Evolutionary conservation across 2,329 filamentous ascomycete species (phyloP), one percentile per base, ranked within the genome.

Genomic region (Septoria petroselini): DNA sequence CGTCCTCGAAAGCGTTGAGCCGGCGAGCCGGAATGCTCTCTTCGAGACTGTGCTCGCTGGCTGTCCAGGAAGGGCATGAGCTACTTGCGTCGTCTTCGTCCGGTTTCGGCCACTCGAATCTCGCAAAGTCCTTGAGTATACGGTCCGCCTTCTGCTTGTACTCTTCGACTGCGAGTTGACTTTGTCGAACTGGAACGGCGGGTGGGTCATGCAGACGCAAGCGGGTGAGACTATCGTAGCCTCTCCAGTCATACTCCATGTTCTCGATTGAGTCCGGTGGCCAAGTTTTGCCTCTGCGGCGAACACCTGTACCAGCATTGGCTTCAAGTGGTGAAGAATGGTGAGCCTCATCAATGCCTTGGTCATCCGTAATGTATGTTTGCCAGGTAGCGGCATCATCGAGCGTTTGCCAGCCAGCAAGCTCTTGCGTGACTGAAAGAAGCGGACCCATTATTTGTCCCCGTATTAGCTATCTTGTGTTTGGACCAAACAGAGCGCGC

Each of bases 61-160:
- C 29, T 8, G 7, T 5, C 31, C 18, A n/a, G 17, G 41, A 43
- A 19, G 29, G 27, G 21, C 29, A 43, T 8, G 29, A 14, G 11
- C 27, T 43, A n/a, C 23, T 27, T 9, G 23, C 23, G 23, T 43
- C 11, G n/a, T 17, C n/a, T n/a, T n/a, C 6, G 12, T 18, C 29
- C 30, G 21, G 17, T 18, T 29, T 33, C 12, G 48, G 41, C 48
- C 41, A 45, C 37, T 35, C 41, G 27, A 51, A 51, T 27, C 15
- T 41, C 30, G 48, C 41, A 33, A 51, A 45, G 7, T 46, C 41
- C 15, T 18, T 25, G 14, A 35, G 30, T 18, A 50, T 50, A 12
- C 27, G 25, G 23, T 50, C 33, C 7, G 35, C 43, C 19, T 17
- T 19, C 9, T 37, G 25, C 7, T 38, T 9, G 23, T 46, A 30